Base-by-base conservation (phyloP, 2,329 filamentous ascomycete genomes). In the Blastomyces gilchristii region DNA sequence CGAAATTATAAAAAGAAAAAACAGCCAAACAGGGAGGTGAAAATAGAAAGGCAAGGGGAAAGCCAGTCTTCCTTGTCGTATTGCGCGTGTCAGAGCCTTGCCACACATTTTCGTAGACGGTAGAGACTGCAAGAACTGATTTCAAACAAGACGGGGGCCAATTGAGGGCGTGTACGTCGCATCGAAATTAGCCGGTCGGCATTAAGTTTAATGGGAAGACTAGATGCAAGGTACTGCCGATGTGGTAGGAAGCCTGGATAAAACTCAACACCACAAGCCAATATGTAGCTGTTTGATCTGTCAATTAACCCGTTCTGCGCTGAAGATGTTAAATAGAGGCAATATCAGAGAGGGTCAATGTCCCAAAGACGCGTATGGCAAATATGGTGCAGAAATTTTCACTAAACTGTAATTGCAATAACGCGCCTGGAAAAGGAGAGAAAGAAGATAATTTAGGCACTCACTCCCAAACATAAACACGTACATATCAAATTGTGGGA, bases 171-270 rank as follows among this genome's bases (percentile, higher is more conserved):
- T 14, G 41, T 34, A 49, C 57, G 28, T 59, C 41, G 37, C 37
- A 43, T 43, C 28, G 11, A 37, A 47, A 34, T 34, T 22, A 28
- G 41, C 22, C 28, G 28, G 41, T 59, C 22, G 41, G 41, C 57
- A 47, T 57, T 22, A 49, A 45, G 41, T 34, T 28, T 25, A 54
- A 34, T 34, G n/a, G 57, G 14, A 22, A 3, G 25, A 59, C 22
- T 12, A 59, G 57, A 59, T 59, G 57, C 57, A 59, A 59, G 57
- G 57, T 22, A 59, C 57, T 45, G 41, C 57, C 57, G 41, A n/a
- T 34, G 41, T 34, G 49, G 25, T n/a, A 39, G 9, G 37, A 39
- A 39, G 37, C 37, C 37, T 39, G 8, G 37, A 39, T 39, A 58
- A 18, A 56, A 56, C 18, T 22, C 34, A 28, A 45, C 7, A 47